Evolutionary conservation across 148 eudicot species (phyloP), one percentile per base, ranked within the genome.

Genomic region (Tetragonia tetragonoides): DNA sequence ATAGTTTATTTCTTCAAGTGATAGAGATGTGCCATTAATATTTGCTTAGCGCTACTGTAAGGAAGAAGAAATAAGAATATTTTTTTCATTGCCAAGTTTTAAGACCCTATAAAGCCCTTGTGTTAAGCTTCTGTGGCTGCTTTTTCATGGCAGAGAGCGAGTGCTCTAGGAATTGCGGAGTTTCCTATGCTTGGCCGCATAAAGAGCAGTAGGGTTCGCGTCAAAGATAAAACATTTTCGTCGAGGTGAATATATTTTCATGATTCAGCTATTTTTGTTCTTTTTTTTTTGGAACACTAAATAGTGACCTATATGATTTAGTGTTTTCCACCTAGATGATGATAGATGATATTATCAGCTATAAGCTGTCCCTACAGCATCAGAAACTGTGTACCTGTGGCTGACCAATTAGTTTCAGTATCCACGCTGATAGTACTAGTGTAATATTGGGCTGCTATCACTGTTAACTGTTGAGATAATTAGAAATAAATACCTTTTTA

Each of bases 151-250:
- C 86, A 96, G 98, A 93, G 99, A 87, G 99, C 99, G 37, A 89
- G 83, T 64, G 87, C 82, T 24, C 86, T 96, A 76, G 88, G 88
- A 67, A 83, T 96, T 70, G 85, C 91, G 66, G 99, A 96, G 75
- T 96, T 93, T 82, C 98, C 99, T 69, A 79, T 91, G 77, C 95
- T 96, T 75, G 99, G 99, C 9, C 98, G 99, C 76, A 80, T 91
- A 71, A 87, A 94, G 86, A 90, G 86, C 83, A 93, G 93, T 83
- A 90, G 93, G 80, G 93, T 88, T 72, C 98, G 97, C 71, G 91
- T 96, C 80, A 96, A 88, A 83, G 98, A 93, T 85, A 75, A 97
- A 62, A 91, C 89, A 53, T 96, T 96, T 88, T 93, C 98, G 75
- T 96, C 99, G 74, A 93, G 98, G 99, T 96, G 44, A 74, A 47